Evolutionary conservation across 176 grass and related monocot species (phyloP), one percentile per base, ranked within the genome.

Genomic region (Oryza nivara): DNA sequence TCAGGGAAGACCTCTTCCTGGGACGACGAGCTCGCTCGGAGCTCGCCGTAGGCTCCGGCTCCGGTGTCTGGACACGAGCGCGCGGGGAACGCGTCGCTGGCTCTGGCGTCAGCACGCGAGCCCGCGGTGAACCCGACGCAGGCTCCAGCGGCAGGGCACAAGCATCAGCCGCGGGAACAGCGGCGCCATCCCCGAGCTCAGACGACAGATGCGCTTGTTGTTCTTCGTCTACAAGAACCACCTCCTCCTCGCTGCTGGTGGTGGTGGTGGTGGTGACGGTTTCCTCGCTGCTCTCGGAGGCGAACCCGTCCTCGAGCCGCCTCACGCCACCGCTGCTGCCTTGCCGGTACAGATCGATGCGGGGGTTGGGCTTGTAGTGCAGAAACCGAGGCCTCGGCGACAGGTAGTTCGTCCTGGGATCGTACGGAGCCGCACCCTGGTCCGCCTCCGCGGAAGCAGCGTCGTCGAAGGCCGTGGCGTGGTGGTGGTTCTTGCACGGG

Each of bases 311-410:
- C 65, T 95, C 93, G 23, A 95, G 88, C 4, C 74, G 78, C 70
- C 56, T 78, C 15, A 80, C 38, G 47, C 56, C 38, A 34, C 56
- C 44, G 11, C 63, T 60, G n/a, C 86, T 70, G 58, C 73, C 52
- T 6, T 74, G 65, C 1, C 73, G 71, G 19, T 74, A 87, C 45
- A 68, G 83, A 45, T 90, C 88, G 74, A 91, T 46, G 65, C 75
- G 89, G n/a, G 86, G 91, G 49, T 92, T 98, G 7, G 93, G 91
- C 54, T 76, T 93, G 81, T 98, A 98, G 68, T 88, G 91, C 35
- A 98, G 90, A 80, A 87, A 98, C 44, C 67, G 91, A n/a, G 96
- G 96, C 77, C 96, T 83, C 43, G 96, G 96, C 47, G 96, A 95
- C 22, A 95, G 90, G 61, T 90, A 98, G 75, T 98, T 98, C 8